Evolutionary conservation across 306 rosid genomes (phyloP), one percentile per base, ranked within the genome.

Genomic region (Elaeagnus macrophylla): DNA sequence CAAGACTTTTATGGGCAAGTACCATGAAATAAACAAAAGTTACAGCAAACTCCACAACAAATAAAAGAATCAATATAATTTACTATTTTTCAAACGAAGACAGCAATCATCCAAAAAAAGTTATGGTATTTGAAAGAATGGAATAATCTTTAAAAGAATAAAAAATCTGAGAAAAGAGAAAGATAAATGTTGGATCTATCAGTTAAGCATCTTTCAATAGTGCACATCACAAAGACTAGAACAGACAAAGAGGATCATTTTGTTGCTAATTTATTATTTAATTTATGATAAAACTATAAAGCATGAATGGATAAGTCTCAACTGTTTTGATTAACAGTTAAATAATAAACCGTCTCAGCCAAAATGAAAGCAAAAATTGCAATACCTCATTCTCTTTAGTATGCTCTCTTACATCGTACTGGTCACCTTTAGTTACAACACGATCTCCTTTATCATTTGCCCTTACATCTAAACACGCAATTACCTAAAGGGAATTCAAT

Each of bases 361-460:
- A 56, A 59, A n/a, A n/a, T n/a, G n/a, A n/a, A n/a, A n/a, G n/a
- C 17, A 48, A 70, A 35, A 64, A 51, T 41, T 42, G 7, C 11
- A 11, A 39, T 87, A 91, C 96, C 99, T 91, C 96, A 11, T 91
- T 87, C 72, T 80, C 96, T 58, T 77, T 49, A 51, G 99, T 82
- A 56, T 87, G 59, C 72, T 91, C 96, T 76, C 99, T 84, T 51
- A 91, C 99, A 53, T 87, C 94, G 51, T 91, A 91, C 67, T 91
- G 99, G 62, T 91, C 99, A 64, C 99, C 99, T 75, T 91, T 91
- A 71, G 99, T 91, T 63, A 91, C 99, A 69, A 91, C 95, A 64
- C 84, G 99, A 67, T 87, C 99, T 56, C 99, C 96, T 0, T 64
- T 81, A 69, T 91, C 99, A 72, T 91, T 91, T 57, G 96, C 8